Evolutionary conservation across 1,139 yeast species (phyloP).

Genomic region (Candida neerlandica): DNA sequence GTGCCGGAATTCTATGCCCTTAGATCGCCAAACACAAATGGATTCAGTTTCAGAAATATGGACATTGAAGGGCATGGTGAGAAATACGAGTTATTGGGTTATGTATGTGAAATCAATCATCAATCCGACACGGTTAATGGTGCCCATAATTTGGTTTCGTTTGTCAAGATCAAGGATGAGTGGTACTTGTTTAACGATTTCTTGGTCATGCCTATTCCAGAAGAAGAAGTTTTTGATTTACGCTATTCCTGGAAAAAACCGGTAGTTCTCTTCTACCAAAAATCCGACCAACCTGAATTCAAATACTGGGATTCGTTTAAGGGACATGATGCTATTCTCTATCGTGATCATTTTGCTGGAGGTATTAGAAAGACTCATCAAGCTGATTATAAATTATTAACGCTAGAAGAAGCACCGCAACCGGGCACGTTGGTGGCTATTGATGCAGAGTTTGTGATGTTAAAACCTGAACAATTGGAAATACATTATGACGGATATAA

Average conservation of each 20-base stretch:
- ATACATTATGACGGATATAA: constrained; percentile 68
- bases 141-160: constrained; percentile 61
- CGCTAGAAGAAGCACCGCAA: constrained; percentile 67
- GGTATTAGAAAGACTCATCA: constrained; percentile 61
- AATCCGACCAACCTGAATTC: constrained; percentile 25
- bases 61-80: constrained; percentile 31
- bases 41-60: constrained; percentile 31
- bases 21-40: constrained; percentile 19
- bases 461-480: constrained; percentile 80
- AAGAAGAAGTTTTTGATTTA: constrained; percentile 72
- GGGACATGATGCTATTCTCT: constrained; percentile 66
- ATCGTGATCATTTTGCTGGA: constrained; percentile 76
- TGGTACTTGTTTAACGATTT: constrained; percentile 95
- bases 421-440: constrained; percentile 84
- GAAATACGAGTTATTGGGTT: constrained; percentile 64
- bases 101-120: constrained; percentile 67
- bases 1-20: constrained; percentile 58
- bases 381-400: constrained; percentile 66
- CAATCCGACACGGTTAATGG: constrained; percentile 49
- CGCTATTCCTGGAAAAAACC: constrained; percentile 83
- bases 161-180: constrained; percentile 51
- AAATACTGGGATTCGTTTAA: constrained; percentile 28
- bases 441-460: constrained; percentile 93
- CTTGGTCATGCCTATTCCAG: constrained; percentile 76
- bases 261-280: constrained; percentile 68